phyloP scores from a whole-genome alignment of 2,329 filamentous ascomycete genomes.

The Xylariomycetidae sp. region DNA sequence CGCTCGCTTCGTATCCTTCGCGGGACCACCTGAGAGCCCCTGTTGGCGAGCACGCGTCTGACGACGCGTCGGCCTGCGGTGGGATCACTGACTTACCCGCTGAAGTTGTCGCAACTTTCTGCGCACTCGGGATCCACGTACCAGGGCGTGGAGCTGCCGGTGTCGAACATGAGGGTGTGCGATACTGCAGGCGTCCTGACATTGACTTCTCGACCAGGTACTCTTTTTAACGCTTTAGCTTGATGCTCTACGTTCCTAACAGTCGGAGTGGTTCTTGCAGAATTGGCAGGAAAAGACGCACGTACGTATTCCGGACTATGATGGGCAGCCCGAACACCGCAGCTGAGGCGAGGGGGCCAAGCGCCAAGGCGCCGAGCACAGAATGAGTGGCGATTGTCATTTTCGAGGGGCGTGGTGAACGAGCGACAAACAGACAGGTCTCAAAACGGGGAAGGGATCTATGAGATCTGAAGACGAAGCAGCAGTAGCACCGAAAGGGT shows the following conservation, averaged over 20 bases:
- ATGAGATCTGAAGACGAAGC: too few species aligned
- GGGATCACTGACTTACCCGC: conserved; percentile 12
- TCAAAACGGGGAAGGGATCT: too few species aligned
- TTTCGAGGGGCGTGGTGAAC: too few species aligned
- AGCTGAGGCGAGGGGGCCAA: conserved; percentile 4
- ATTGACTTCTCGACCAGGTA: conserved; percentile 8
- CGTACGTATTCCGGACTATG: conserved; percentile 9
- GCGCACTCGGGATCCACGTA: conserved; percentile 23
- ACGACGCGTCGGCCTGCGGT: conserved; percentile 23
- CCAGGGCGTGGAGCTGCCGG: conserved; percentile 31
- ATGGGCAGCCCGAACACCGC: conserved; percentile 10
- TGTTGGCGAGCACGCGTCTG: conserved; percentile 23
- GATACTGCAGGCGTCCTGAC: conserved; percentile 25
- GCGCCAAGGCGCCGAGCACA: conserved; percentile 3
- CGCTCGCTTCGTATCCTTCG: conserved; percentile 20
- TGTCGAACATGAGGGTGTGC: conserved; percentile 29
- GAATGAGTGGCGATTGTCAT: too few species aligned
- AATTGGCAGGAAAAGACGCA: too few species aligned
- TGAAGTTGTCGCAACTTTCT: conserved; percentile 20
- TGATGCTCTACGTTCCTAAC: not conserved
- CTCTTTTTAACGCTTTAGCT: not conserved
- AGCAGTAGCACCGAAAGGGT: too few species aligned
- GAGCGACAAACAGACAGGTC: too few species aligned
- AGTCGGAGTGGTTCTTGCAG: not conserved
- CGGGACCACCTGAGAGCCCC: conserved; percentile 24